These are phyloP conservation scores for Xanthoparmelia taractica DNA, from an alignment of 495 filamentous ascomycete genomes.

Conservation along the genomic window DNA sequence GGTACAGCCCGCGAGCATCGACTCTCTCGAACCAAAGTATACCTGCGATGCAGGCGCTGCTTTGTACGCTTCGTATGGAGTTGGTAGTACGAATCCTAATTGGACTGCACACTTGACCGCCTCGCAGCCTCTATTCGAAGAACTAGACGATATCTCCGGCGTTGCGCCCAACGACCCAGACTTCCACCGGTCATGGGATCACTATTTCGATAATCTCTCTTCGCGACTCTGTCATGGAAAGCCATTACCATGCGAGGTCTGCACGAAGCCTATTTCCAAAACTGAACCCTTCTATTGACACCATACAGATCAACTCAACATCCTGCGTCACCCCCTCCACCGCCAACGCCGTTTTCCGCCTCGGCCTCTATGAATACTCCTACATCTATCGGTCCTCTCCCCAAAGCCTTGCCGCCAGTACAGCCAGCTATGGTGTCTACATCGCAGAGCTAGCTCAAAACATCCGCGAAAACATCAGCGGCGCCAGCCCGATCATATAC, in stretches of 20 bases:
- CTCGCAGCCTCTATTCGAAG: slow-evolving; percentile 41
- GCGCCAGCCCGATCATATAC: slow-evolving; percentile 35
- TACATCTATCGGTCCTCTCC: slow-evolving; percentile 56
- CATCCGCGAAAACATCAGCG: slow-evolving; percentile 40
- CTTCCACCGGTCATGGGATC: slow-evolving; percentile 59
- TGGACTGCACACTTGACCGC: slow-evolving; percentile 54
- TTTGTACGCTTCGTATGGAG: slow-evolving; percentile 42
- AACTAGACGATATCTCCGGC: slow-evolving; percentile 53
- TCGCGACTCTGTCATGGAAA: slow-evolving; percentile 59
- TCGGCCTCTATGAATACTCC: slow-evolving; percentile 64
- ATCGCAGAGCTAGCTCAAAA: slow-evolving; percentile 55
- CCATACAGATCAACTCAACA: slow-evolving; percentile 28
- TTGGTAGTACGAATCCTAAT: slow-evolving; percentile 33
- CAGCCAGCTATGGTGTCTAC: slow-evolving; percentile 52
- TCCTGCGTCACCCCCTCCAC: slow-evolving; percentile 49
- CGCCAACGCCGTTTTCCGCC: slow-evolving; percentile 55
- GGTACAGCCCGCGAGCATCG: slow-evolving; percentile 44
- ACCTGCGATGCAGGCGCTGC: slow-evolving; percentile 41
- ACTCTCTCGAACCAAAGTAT: slow-evolving; percentile 59
- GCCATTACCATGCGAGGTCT: slow-evolving; percentile 51
- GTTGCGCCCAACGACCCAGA: slow-evolving; percentile 43
- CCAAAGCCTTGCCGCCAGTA: slow-evolving; percentile 46
- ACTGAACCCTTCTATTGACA: background rate
- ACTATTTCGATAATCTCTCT: slow-evolving; percentile 68
- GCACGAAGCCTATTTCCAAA: background rate